A percentile compares a stretch with the other conserved stretches of the same genome.
Evolutionary conservation across 495 filamentous ascomycete genomes (phyloP).

Genomic region (Geoglossum glabrum): DNA sequence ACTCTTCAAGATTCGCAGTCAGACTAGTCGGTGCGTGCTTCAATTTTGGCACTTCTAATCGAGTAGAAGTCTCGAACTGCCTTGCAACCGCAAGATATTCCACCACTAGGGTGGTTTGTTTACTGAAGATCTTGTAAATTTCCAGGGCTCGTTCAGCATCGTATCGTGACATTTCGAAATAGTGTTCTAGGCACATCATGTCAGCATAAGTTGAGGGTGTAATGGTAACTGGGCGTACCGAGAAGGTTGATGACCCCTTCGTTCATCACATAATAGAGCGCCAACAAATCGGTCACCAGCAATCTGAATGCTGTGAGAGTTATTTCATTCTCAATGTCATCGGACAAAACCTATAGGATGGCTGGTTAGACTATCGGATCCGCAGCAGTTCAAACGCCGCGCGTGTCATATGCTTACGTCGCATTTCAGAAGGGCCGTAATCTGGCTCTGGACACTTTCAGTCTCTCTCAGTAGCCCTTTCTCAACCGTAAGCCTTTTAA

Average conservation of each 20-base stretch:
- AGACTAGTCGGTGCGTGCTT: constrained; percentile 92
- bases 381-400: background rate
- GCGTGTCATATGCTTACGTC: constrained; percentile 38
- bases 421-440: constrained; percentile 68
- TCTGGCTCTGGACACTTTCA: constrained; percentile 76
- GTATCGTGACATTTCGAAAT: constrained; percentile 91
- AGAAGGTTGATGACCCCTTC: constrained; percentile 96
- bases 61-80: constrained; percentile 74
- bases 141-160: constrained; percentile 82
- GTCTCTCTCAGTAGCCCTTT: constrained; percentile 89
- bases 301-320: constrained; percentile 89
- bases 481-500: constrained; percentile 75
- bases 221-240: constrained; percentile 29
- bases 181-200: constrained; percentile 45
- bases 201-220: constrained; percentile 9
- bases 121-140: constrained; percentile 86
- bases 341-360: constrained; percentile 47
- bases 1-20: constrained; percentile 77
- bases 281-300: constrained; percentile 74
- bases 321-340: constrained; percentile 92
- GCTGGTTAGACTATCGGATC: background rate
- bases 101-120: constrained; percentile 82
- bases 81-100: constrained; percentile 73
- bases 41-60: constrained; percentile 87
- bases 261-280: constrained; percentile 86